A percentile compares a stretch with the other conserved stretches of the same genome.
Evolutionary conservation across 2,329 filamentous ascomycete genomes (phyloP).

Genomic region (Claviceps citrina): DNA sequence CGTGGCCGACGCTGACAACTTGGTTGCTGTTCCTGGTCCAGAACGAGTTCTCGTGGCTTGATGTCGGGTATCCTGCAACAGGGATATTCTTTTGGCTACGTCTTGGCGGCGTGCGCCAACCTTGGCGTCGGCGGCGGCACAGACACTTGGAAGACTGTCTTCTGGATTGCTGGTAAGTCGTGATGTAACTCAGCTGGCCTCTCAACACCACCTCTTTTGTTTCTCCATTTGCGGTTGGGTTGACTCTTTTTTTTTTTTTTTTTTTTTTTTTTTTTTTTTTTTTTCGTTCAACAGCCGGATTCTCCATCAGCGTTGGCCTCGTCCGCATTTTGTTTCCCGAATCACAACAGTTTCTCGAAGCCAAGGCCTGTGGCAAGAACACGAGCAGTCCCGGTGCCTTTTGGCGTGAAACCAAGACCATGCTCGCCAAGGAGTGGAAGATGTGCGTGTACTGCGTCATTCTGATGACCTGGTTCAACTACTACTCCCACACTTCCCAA

Average conservation of each 20-base stretch:
- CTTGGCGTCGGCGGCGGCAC: constrained; percentile 51
- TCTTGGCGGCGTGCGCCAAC: constrained; percentile 61
- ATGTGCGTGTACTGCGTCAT: constrained; percentile 65
- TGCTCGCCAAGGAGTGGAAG: constrained; percentile 57
- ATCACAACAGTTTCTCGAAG: constrained; percentile 58
- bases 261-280: not conserved
- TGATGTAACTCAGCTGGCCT: not conserved
- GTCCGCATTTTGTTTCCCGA: constrained; percentile 56
- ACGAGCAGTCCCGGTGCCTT: constrained; percentile 35
- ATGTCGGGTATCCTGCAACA: constrained; percentile 74
- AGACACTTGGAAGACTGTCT: constrained; percentile 59
- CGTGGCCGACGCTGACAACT: constrained; percentile 7
- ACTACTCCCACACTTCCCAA: constrained; percentile 65
- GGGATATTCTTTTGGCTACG: constrained; percentile 67
- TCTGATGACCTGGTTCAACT: constrained; percentile 64
- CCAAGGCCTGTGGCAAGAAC: constrained; percentile 44
- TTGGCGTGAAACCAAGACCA: constrained; percentile 52
- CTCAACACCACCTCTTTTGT: not conserved
- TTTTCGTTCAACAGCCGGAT: constrained; percentile 28
- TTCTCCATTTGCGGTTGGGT: not conserved
- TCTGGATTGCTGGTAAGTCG: constrained; percentile 45
- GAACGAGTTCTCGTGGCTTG: constrained; percentile 53
- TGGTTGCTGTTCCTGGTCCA: constrained; percentile 13
- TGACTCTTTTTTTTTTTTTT: not conserved
- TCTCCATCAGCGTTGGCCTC: constrained; percentile 54